These are phyloP conservation scores for Microsporum canis DNA, from an alignment of 2,329 filamentous ascomycete species.

Conservation along the genomic window DNA sequence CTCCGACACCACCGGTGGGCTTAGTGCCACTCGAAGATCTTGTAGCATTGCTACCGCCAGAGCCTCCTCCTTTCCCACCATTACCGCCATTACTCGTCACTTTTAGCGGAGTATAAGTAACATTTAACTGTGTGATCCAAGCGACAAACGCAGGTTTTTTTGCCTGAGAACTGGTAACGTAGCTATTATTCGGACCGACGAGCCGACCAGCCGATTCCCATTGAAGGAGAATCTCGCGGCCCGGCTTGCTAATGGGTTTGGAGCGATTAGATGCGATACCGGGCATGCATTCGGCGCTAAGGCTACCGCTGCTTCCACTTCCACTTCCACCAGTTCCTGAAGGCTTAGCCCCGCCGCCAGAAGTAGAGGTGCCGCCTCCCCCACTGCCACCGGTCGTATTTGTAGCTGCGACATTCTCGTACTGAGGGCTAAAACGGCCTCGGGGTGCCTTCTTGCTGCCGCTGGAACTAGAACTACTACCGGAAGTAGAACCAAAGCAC, in stretches of 20 bases:
- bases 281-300: slow-evolving; percentile 43
- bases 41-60: neutral
- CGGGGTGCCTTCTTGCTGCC: slow-evolving; percentile 48
- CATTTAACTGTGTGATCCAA: slow-evolving; percentile 67
- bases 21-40: neutral
- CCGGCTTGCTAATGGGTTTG: slow-evolving; percentile 61
- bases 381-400: neutral
- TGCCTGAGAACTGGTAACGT: slow-evolving; percentile 53
- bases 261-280: slow-evolving; percentile 58
- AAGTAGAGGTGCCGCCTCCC: neutral
- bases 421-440: slow-evolving; percentile 24
- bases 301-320: neutral
- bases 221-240: slow-evolving; percentile 55
- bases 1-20: neutral
- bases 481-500: slow-evolving; percentile 23
- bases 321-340: neutral
- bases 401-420: slow-evolving; percentile 20
- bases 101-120: slow-evolving; percentile 54
- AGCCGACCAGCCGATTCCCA: slow-evolving; percentile 61
- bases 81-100: slow-evolving; percentile 44
- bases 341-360: neutral
- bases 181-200: slow-evolving; percentile 72
- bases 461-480: slow-evolving; percentile 43
- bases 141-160: slow-evolving; percentile 54
- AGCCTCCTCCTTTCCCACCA: neutral